Percentiles rank a stretch among this genome's conserved stretches.
These are phyloP conservation scores for Rhizopogon roseolus DNA, from an alignment of 768 basidiomycete genomes.

Conservation along the genomic window DNA sequence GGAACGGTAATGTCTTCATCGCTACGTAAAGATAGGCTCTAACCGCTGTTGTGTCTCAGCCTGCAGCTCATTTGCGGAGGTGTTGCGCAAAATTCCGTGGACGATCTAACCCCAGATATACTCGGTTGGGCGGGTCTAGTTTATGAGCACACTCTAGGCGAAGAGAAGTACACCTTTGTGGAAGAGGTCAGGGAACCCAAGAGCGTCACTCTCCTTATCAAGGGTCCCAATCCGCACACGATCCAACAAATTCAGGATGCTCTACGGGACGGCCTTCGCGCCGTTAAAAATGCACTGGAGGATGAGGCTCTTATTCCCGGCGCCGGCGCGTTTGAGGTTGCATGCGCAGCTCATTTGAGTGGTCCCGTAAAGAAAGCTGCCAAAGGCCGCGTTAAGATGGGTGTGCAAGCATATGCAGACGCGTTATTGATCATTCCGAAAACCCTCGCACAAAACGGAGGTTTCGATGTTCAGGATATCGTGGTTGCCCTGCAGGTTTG, in stretches of 20 bases:
- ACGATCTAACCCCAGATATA: constrained; percentile 86
- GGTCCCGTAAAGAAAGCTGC: constrained; percentile 77
- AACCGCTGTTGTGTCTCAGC: constrained; percentile 34
- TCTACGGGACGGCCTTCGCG: constrained; percentile 92
- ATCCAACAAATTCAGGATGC: constrained; percentile 97
- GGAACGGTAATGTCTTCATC: constrained; percentile 65
- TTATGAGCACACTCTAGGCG: constrained; percentile 97
- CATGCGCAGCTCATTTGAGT: constrained; percentile 81
- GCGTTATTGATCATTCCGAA: constrained; percentile 93
- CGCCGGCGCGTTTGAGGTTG: constrained; percentile 96
- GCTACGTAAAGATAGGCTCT: constrained; percentile 26
- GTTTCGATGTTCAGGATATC: constrained; percentile 94
- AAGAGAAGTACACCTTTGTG: constrained; percentile 97
- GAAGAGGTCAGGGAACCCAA: constrained; percentile 96
- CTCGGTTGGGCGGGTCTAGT: constrained; percentile 98
- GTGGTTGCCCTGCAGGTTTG: constrained; percentile 85
- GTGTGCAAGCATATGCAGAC: constrained; percentile 95
- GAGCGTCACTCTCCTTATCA: constrained; percentile 93
- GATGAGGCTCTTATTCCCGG: constrained; percentile 87
- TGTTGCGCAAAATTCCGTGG: constrained; percentile 94
- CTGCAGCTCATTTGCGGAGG: constrained; percentile 94
- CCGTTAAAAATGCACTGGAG: constrained; percentile 95
- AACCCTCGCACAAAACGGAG: constrained; percentile 92
- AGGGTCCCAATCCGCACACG: constrained; percentile 96
- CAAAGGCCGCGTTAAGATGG: constrained; percentile 95